Percentiles rank a stretch among this genome's conserved stretches.
Evolutionary conservation across 78 protist species (phyloP).

Genomic region (Protostelium mycophagum): DNA sequence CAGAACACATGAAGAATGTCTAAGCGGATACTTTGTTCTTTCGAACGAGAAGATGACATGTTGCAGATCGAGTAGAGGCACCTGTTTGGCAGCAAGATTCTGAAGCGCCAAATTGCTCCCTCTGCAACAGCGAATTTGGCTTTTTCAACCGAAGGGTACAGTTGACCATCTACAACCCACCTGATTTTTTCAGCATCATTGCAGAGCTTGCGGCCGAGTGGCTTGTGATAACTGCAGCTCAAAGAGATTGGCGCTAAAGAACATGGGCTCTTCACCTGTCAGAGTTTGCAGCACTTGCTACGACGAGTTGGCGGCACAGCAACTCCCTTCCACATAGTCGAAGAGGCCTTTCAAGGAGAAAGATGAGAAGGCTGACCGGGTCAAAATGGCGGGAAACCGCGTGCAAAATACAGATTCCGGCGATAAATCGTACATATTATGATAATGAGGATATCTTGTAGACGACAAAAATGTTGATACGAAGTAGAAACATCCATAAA

Average conservation of each 20-base stretch:
- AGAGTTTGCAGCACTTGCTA: background rate
- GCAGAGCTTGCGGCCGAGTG: slow-evolving; percentile 58
- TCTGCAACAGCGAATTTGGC: slow-evolving; percentile 48
- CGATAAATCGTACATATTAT: no score
- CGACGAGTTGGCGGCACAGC: background rate
- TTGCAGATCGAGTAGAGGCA: slow-evolving; percentile 15
- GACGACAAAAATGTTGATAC: no score
- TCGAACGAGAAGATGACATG: background rate
- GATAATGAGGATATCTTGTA: no score
- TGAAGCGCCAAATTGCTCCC: slow-evolving; percentile 38
- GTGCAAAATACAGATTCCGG: no score
- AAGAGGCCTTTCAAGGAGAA: no score
- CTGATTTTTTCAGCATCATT: slow-evolving; percentile 15
- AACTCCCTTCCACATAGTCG: no score
- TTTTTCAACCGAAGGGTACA: slow-evolving; percentile 45
- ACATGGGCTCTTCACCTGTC: background rate
- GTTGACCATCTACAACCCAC: background rate
- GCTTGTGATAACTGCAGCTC: slow-evolving; percentile 33
- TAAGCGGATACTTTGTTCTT: background rate
- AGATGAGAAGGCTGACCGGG: no score
- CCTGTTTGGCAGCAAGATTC: slow-evolving; percentile 55
- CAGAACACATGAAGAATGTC: no score
- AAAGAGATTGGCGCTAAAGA: background rate
- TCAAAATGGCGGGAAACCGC: no score
- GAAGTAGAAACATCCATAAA: no score